Evolutionary conservation across 495 filamentous ascomycete species (phyloP), one percentile per base, ranked within the genome.

Genomic region (Trypethelium eluteriae): DNA sequence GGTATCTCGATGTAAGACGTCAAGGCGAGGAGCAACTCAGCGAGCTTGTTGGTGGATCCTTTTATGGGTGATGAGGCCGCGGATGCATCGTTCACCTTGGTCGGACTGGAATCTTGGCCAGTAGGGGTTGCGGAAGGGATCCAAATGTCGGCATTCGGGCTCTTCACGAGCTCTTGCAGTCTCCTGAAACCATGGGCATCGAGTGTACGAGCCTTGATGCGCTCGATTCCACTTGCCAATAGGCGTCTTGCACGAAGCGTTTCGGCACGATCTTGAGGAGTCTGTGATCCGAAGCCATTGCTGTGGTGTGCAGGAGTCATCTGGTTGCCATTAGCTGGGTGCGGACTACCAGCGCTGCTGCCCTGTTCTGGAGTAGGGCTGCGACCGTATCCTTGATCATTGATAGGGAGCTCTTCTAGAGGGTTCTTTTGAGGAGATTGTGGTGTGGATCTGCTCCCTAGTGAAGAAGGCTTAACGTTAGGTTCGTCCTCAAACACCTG

Each of bases 131-230:
- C 18, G 61, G 86, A 39, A 96, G 83, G 72, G 89, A 93, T 62
- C 73, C 85, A 86, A 59, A 88, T 82, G 53, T 83, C 78, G 12
- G 81, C 70, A 67, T 85, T 85, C 67, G 86, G 86, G 68, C 87
- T 86, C 64, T 88, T 85, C 69, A 93, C 87, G 66, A 96, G 82
- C 36, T 85, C 83, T 74, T 95, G 93, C 10, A 97, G 76, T 67
- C 94, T 92, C 62, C 93, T 87, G 78, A 96, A 96, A 63, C 89
- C 91, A 69, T 92, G 89, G 4, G 91, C 89, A 71, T 96, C 92
- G 44, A 96, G 83, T 6, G 83, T 84, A 68, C 84, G 82, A 10
- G 84, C 82, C 41, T 83, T 84, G 63, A 96, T 85, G 39, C 89
- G 87, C 32, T 82, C 79, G 68, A 95, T 90, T 62, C 89, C 91